Conservation (phyloP, 2,329 filamentous ascomycete genomes). For the Diplodia intermedia region DNA sequence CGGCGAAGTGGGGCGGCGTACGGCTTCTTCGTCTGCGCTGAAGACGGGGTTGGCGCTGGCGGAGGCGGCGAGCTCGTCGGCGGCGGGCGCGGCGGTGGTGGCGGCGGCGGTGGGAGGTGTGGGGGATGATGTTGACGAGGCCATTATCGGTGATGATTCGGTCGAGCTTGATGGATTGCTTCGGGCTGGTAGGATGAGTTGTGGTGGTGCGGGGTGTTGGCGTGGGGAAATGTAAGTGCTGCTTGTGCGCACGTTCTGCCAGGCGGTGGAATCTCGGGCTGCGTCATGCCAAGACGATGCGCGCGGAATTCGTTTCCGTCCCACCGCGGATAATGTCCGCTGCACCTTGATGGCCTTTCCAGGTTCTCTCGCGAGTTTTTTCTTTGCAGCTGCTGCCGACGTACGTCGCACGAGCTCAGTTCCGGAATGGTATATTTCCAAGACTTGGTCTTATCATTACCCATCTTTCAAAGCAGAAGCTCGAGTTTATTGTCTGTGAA, state of each 20-base stretch:
- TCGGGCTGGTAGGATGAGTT: not conserved
- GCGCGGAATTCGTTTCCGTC: conserved; percentile 9
- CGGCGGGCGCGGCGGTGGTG: conserved; percentile 2
- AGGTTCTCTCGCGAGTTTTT: too few relatives aligned
- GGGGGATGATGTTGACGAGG: not conserved
- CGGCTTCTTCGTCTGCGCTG: conserved; percentile 32
- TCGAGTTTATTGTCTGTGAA: too few relatives aligned
- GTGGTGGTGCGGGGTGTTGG: not conserved
- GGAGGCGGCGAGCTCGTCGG: conserved; percentile 13
- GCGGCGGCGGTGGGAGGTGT: not conserved
- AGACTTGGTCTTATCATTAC: too few relatives aligned
- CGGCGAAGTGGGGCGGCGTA: not conserved
- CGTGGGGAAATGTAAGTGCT: not conserved
- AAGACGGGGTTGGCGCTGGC: conserved; percentile 17
- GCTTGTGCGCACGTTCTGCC: conserved; percentile 5
- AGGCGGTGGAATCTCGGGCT: conserved; percentile 29
- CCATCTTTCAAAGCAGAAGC: too few relatives aligned
- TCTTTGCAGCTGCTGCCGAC: too few relatives aligned
- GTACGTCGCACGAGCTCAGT: too few relatives aligned
- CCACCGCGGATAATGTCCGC: not conserved
- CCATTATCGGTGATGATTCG: not conserved
- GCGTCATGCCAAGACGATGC: conserved; percentile 28
- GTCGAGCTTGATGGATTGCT: too few relatives aligned
- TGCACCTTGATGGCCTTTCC: not conserved
- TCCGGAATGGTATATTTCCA: too few relatives aligned